phyloP scores from a whole-genome alignment of 805 yeast genomes.

The Suhomyces kilbournensis region DNA sequence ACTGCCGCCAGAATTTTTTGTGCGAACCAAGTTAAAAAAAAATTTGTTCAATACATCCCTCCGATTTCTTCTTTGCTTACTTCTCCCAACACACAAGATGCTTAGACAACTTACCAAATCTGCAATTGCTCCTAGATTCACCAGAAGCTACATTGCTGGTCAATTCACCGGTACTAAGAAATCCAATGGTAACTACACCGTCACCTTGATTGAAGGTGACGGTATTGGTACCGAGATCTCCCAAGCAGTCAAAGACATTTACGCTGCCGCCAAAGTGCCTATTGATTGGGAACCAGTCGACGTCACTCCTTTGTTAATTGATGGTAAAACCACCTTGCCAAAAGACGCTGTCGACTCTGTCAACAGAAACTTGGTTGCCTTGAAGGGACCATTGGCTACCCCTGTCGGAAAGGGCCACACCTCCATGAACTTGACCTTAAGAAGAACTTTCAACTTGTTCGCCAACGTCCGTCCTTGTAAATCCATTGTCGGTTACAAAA shows the following conservation, averaged over 20 bases:
- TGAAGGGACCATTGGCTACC: slow-evolving; percentile 97
- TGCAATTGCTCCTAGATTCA: slow-evolving; percentile 27
- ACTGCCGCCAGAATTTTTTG: slow-evolving; percentile 3
- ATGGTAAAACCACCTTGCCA: slow-evolving; percentile 93
- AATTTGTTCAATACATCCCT: slow-evolving; percentile 3
- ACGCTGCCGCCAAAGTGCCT: slow-evolving; percentile 92
- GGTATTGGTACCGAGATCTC: slow-evolving; percentile 98
- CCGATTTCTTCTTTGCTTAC: not conserved
- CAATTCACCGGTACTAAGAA: slow-evolving; percentile 64
- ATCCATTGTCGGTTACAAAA: slow-evolving; percentile 88
- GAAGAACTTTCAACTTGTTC: slow-evolving; percentile 93
- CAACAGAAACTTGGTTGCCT: slow-evolving; percentile 88
- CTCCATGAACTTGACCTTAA: slow-evolving; percentile 92
- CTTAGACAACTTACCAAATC: slow-evolving; percentile 36
- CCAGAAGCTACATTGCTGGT: slow-evolving; percentile 46
- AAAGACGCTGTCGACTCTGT: slow-evolving; percentile 88
- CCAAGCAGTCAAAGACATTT: slow-evolving; percentile 88
- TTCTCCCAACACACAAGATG: slow-evolving; percentile 18
- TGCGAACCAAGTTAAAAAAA: slow-evolving; percentile 3
- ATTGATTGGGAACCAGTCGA: slow-evolving; percentile 97
- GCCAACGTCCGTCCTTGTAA: slow-evolving; percentile 98
- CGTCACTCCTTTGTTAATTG: slow-evolving; percentile 87
- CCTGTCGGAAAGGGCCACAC: slow-evolving; percentile 99
- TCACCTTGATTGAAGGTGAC: slow-evolving; percentile 96
- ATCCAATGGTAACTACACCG: slow-evolving; percentile 82